These are phyloP conservation scores for Calcarisporium arbuscula DNA, from an alignment of 2,329 filamentous ascomycete species.

Conservation along the genomic window DNA sequence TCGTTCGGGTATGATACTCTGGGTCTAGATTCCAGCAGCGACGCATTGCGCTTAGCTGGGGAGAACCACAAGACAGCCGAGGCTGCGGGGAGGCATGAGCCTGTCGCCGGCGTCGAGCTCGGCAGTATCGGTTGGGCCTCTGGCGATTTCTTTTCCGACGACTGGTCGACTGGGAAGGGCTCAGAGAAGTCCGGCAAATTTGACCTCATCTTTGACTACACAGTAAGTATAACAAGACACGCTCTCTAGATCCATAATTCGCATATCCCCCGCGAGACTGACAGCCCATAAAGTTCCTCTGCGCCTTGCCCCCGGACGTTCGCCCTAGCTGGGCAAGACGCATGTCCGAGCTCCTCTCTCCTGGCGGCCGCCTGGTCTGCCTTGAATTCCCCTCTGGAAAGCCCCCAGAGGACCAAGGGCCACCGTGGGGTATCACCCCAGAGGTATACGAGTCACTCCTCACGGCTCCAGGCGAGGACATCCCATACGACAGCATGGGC, in stretches of 20 bases:
- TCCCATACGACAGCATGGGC: constrained; percentile 49
- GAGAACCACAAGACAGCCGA: constrained; percentile 33
- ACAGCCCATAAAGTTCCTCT: constrained; percentile 47
- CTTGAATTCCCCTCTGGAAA: constrained; percentile 77
- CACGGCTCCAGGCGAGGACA: constrained; percentile 58
- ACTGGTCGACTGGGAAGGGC: constrained; percentile 41
- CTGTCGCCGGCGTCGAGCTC: constrained; percentile 28
- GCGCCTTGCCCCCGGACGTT: constrained; percentile 48
- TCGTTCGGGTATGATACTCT: constrained; percentile 71
- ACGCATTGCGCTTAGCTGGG: constrained; percentile 38
- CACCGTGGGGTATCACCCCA: constrained; percentile 65
- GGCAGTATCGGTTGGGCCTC: constrained; percentile 50
- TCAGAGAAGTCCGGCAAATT: constrained; percentile 43
- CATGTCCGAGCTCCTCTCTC: constrained; percentile 43
- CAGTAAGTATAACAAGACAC: constrained; percentile 33
- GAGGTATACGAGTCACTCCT: constrained; percentile 69
- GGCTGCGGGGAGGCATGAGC: constrained; percentile 36
- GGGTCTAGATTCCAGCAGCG: constrained; percentile 61
- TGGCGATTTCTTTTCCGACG: constrained; percentile 62
- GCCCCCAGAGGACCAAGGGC: constrained; percentile 56
- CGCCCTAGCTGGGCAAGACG: constrained; percentile 48
- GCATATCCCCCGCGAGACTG: background rate
- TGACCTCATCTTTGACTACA: constrained; percentile 61
- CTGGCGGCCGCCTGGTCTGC: constrained; percentile 49
- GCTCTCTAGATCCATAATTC: background rate